Evolutionary conservation across 371 early-diverging fungal species (phyloP).

Genomic region (Nematocida sp.): DNA sequence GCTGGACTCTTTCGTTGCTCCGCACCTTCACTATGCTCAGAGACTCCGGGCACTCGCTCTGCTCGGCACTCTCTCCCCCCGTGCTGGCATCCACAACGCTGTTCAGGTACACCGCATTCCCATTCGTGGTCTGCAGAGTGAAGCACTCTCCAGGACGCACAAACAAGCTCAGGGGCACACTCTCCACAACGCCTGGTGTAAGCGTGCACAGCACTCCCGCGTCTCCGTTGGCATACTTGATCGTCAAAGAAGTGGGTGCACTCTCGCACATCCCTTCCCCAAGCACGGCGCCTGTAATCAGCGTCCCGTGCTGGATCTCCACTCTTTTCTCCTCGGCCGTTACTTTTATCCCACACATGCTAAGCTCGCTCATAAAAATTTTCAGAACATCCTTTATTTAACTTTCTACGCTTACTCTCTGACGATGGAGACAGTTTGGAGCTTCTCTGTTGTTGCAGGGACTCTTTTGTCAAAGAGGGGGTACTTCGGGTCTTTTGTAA

Average conservation of each 20-base stretch:
- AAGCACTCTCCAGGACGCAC: constrained; percentile 19
- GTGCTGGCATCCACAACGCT: not conserved
- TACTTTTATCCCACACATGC: not conserved
- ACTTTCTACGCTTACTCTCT: constrained; percentile 24
- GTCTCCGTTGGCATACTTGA: constrained; percentile 25
- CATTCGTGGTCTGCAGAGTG: not conserved
- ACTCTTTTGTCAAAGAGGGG: constrained; percentile 52
- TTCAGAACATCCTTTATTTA: not conserved
- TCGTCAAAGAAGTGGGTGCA: not conserved
- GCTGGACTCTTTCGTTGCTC: constrained; percentile 4
- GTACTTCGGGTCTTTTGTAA: constrained; percentile 41
- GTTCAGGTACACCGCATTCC: constrained; percentile 2
- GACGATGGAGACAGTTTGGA: constrained; percentile 7
- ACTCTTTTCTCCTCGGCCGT: not conserved
- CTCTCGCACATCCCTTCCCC: not conserved
- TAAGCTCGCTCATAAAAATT: constrained; percentile 1
- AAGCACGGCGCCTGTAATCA: not conserved
- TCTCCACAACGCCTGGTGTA: constrained; percentile 22
- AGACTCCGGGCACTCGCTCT: not conserved
- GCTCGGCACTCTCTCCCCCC: not conserved
- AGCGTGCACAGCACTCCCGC: constrained; percentile 17
- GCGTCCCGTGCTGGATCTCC: not conserved
- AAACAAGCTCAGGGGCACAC: not conserved
- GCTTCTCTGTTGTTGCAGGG: constrained; percentile 9
- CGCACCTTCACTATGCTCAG: not conserved